Evolutionary conservation across 2,329 filamentous ascomycete species (phyloP).

Genomic region (Amauroascus verrucosus): DNA sequence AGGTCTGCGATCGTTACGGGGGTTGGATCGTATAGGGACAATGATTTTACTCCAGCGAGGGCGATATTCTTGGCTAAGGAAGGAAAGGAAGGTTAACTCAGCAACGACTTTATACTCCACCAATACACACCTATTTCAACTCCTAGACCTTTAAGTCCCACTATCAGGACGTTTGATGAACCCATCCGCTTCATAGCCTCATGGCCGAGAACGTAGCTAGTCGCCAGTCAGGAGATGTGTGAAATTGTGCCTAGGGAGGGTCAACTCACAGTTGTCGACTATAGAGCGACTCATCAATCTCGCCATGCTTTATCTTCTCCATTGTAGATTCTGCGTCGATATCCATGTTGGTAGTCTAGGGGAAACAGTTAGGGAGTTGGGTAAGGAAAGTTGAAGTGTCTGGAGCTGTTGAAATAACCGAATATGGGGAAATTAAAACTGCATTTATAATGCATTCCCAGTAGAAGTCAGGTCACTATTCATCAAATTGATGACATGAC

Average conservation of each 20-base stretch:
- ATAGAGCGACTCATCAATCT: constrained; percentile 59
- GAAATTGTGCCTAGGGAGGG: neutral
- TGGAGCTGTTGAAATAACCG: neutral
- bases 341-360: constrained; percentile 50
- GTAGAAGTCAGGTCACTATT: neutral
- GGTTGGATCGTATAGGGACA: constrained; percentile 83
- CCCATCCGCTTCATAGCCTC: constrained; percentile 98
- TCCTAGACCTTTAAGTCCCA: constrained; percentile 85
- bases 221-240: constrained; percentile 13
- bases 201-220: constrained; percentile 58
- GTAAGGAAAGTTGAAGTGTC: constrained; percentile 6
- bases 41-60: constrained; percentile 92
- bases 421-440: neutral
- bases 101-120: neutral
- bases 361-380: constrained; percentile 9
- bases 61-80: constrained; percentile 86
- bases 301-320: constrained; percentile 52
- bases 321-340: constrained; percentile 49
- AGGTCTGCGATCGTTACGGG: constrained; percentile 78
- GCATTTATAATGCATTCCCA: constrained; percentile 4
- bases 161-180: constrained; percentile 84
- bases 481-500: neutral
- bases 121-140: constrained; percentile 62
- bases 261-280: constrained; percentile 49
- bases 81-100: neutral